Conservation (phyloP, 2,329 filamentous ascomycete species). For the Chaetomium olivaceum region DNA sequence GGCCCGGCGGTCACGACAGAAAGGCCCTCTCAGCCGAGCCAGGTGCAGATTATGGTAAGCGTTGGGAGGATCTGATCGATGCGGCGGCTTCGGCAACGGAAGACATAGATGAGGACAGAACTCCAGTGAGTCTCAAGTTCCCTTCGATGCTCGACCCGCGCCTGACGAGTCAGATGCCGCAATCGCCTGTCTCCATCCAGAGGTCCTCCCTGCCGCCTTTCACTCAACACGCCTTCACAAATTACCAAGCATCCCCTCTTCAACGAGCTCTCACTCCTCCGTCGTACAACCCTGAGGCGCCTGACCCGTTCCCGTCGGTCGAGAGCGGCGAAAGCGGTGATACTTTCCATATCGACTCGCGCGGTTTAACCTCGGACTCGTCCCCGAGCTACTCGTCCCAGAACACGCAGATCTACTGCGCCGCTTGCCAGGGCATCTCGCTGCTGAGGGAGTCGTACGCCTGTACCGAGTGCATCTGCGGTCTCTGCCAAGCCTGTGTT, state of each 20-base stretch:
- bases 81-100: conserved; percentile 89
- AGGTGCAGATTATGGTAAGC: conserved; percentile 76
- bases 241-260: conserved; percentile 85
- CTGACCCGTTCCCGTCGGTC: conserved; percentile 85
- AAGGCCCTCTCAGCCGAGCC: conserved; percentile 89
- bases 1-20: conserved; percentile 66
- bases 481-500: conserved; percentile 85
- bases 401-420: conserved; percentile 86
- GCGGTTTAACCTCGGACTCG: conserved; percentile 62
- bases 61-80: conserved; percentile 96
- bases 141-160: conserved; percentile 45
- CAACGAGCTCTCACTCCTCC: conserved; percentile 90
- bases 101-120: conserved; percentile 86
- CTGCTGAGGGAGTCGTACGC: conserved; percentile 82
- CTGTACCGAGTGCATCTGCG: conserved; percentile 95
- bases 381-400: conserved; percentile 74
- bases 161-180: conserved; percentile 57
- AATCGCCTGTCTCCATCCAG: conserved; percentile 65
- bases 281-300: conserved; percentile 62
- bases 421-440: conserved; percentile 77
- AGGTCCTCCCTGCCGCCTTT: conserved; percentile 63
- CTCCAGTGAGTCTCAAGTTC: conserved; percentile 65
- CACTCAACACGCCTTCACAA: conserved; percentile 55
- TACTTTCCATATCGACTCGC: conserved; percentile 68
- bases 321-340: conserved; percentile 75